Conservation (phyloP, 345 rosid species). For the Melaleuca alternifolia region DNA sequence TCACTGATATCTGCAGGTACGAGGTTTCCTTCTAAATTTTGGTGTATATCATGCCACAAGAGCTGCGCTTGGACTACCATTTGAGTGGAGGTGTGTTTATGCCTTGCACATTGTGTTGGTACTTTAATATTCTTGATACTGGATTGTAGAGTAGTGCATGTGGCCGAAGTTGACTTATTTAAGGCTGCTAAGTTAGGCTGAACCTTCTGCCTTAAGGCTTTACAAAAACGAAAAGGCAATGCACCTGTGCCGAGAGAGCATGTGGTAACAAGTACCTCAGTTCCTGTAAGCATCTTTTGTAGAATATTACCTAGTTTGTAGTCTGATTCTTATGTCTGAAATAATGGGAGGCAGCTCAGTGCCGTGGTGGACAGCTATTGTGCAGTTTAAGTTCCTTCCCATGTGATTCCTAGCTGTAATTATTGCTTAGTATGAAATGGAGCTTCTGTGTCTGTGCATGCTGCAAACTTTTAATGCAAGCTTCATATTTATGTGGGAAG, state of each 20-base stretch:
- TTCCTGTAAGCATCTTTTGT: not conserved
- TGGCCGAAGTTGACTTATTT: not conserved
- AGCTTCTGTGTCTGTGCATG: not conserved
- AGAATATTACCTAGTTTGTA: not conserved
- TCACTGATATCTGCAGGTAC: slow-evolving; percentile 39
- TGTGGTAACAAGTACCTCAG: not conserved
- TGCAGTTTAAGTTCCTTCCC: not conserved
- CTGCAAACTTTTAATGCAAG: not conserved
- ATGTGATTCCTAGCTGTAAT: not conserved
- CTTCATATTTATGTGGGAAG: not conserved
- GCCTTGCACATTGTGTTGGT: not conserved
- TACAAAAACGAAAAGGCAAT: not conserved
- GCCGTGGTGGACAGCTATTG: not conserved
- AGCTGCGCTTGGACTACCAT: slow-evolving; percentile 87
- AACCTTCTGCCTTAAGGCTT: not conserved
- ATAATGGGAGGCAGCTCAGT: not conserved
- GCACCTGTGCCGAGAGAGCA: not conserved
- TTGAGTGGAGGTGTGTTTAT: slow-evolving; percentile 72
- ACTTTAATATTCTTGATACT: not conserved
- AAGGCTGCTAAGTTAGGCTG: not conserved
- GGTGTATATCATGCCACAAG: slow-evolving; percentile 91
- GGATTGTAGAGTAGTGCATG: not conserved
- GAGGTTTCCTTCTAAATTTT: slow-evolving; percentile 93
- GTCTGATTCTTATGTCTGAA: not conserved
- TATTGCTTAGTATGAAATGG: not conserved